Evolutionary conservation across 257 asterid genomes (phyloP).

Genomic region (Rubia yunnanensis): DNA sequence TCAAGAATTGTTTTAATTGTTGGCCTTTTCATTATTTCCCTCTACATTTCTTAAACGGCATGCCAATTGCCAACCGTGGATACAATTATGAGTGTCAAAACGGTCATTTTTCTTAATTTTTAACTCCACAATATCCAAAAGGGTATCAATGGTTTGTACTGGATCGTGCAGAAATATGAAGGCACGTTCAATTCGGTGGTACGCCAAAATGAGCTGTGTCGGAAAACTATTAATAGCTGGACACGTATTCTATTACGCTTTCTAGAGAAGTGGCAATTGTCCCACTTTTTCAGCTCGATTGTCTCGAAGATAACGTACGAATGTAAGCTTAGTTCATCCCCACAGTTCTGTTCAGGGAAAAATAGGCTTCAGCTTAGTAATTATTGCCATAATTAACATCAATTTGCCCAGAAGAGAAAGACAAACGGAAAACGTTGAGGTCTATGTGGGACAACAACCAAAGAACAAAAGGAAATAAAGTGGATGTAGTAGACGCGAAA

Average conservation of each 20-base stretch:
- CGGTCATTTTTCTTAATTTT: no score
- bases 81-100: no score
- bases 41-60: neutral
- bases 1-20: no score
- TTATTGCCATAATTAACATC: neutral
- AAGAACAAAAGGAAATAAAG: neutral
- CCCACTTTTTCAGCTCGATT: no score
- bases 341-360: neutral
- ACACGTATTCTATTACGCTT: neutral
- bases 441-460: neutral
- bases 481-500: neutral
- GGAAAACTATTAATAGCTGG: neutral
- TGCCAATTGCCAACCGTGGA: neutral
- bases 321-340: no score
- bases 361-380: neutral
- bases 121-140: neutral
- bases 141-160: neutral
- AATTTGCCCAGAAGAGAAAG: neutral
- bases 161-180: no score
- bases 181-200: neutral
- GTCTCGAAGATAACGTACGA: no score
- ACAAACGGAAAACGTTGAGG: neutral
- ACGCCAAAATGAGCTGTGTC: neutral
- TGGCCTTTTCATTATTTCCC: neutral
- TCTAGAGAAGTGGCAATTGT: neutral